A percentile compares a stretch with the other conserved stretches of the same genome.
phyloP scores from a whole-genome alignment of 2,329 filamentous ascomycete genomes.

The Fusarium xyrophilum region DNA sequence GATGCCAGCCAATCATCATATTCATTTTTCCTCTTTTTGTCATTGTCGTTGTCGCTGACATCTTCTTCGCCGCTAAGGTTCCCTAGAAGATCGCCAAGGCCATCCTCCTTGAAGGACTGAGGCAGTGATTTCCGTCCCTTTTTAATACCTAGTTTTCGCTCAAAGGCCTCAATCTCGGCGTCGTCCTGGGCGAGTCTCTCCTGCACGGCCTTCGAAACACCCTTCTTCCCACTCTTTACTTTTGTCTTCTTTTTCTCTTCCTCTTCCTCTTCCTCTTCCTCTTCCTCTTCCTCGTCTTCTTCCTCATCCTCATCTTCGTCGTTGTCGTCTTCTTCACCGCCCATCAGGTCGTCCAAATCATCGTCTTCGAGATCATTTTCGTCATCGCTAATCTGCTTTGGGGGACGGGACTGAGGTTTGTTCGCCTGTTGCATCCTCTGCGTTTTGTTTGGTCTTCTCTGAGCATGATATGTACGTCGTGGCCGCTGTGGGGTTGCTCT shows the following conservation, averaged over 20 bases:
- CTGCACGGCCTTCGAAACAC: conserved; percentile 43
- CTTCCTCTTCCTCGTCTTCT: conserved; percentile 24
- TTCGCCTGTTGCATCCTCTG: conserved; percentile 1
- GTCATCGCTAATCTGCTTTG: conserved; percentile 16
- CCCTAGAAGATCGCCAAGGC: conserved; percentile 78
- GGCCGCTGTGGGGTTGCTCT: conserved; percentile 26
- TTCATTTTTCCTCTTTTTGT: conserved; percentile 65
- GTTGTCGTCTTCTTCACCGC: too few relatives aligned
- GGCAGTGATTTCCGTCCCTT: conserved; percentile 77
- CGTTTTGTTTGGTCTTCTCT: conserved; percentile 5
- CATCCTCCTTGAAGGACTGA: conserved; percentile 80
- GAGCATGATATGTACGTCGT: not conserved
- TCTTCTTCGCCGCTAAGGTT: conserved; percentile 58
- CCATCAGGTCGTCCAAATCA: too few relatives aligned
- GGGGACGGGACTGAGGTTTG: conserved; percentile 1
- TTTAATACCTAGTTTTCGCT: conserved; percentile 84
- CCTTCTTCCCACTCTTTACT: conserved; percentile 40
- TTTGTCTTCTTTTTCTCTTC: conserved; percentile 35
- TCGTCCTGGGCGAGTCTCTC: conserved; percentile 79
- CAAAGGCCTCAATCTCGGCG: conserved; percentile 83
- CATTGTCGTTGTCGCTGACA: conserved; percentile 57
- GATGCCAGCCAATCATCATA: conserved; percentile 66
- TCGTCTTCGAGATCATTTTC: conserved; percentile 26
- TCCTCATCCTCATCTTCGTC: too few relatives aligned
- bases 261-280: conserved; percentile 25